These are phyloP conservation scores for Microstegium vimineum DNA, from an alignment of 176 grass and related monocot genomes.

Conservation along the genomic window DNA sequence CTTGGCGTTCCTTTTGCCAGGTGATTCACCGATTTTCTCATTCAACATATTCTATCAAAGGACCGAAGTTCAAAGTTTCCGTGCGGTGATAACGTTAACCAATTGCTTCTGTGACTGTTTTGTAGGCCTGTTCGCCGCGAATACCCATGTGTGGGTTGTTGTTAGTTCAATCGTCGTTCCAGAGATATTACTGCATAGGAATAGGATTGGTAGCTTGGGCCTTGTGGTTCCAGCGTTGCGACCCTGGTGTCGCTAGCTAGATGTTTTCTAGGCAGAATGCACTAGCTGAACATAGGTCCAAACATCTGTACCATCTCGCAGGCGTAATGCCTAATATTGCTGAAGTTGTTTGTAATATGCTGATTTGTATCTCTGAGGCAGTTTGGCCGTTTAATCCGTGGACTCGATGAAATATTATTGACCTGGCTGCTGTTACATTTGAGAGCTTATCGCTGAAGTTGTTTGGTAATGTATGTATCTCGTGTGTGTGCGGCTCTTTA, in stretches of 20 bases:
- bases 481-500: too few relatives aligned
- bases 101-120: slow-evolving; percentile 25
- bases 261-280: background rate
- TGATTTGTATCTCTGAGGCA: background rate
- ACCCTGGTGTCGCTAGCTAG: background rate
- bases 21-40: slow-evolving; percentile 36
- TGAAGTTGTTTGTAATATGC: slow-evolving; percentile 3
- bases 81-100: background rate
- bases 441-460: background rate
- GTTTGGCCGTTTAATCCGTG: background rate
- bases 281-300: background rate
- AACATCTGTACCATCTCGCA: background rate
- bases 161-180: background rate
- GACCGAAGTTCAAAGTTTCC: background rate
- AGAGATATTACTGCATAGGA: slow-evolving; percentile 1
- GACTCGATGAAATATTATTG: background rate
- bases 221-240: background rate
- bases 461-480: background rate
- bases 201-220: slow-evolving; percentile 19
- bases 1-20: slow-evolving; percentile 19
- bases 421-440: background rate
- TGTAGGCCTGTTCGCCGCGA: slow-evolving; percentile 29
- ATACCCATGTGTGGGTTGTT: background rate
- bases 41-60: background rate
- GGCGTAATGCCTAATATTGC: background rate